Conservation (phyloP, 257 asterid species). For the Forsythia viridissima region DNA sequence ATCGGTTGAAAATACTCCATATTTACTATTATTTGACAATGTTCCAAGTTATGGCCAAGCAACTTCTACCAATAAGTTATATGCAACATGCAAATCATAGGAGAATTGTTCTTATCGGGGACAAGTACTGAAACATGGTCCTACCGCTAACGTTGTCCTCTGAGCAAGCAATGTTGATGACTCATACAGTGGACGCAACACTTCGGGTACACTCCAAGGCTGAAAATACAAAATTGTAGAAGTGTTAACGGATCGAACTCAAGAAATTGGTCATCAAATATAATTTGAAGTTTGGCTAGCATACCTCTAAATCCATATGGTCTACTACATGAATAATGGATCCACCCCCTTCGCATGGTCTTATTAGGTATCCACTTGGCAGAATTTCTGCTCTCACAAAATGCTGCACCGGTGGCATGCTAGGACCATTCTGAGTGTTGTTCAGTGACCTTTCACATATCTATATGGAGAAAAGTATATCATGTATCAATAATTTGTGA, state of each 20-base stretch:
- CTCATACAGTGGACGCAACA: slow-evolving; percentile 85
- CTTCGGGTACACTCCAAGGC: slow-evolving; percentile 99
- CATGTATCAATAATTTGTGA: not conserved
- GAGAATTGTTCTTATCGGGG: not conserved
- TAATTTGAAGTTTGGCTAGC: not conserved
- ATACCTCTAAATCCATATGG: slow-evolving; percentile 89
- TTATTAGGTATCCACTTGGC: slow-evolving; percentile 89
- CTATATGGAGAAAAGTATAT: slow-evolving; percentile 31
- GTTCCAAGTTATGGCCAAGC: not conserved
- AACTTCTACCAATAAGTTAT: not conserved
- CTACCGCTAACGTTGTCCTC: slow-evolving; percentile 90
- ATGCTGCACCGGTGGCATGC: slow-evolving; percentile 86
- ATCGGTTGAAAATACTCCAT: not conserved
- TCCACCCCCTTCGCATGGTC: slow-evolving; percentile 99
- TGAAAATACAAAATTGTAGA: slow-evolving; percentile 26
- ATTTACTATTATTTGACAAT: not conserved
- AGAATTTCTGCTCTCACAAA: slow-evolving; percentile 91
- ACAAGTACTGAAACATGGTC: slow-evolving; percentile 1
- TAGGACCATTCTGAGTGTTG: slow-evolving; percentile 95
- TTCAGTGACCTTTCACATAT: slow-evolving; percentile 92
- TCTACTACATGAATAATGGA: slow-evolving; percentile 93
- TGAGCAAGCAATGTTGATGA: slow-evolving; percentile 86
- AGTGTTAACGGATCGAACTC: not conserved
- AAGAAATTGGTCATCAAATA: not conserved
- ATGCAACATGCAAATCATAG: not conserved